Evolutionary conservation across 1,139 yeast species (phyloP), one percentile per base, ranked within the genome.

Genomic region (Arxiozyma slooffiae): DNA sequence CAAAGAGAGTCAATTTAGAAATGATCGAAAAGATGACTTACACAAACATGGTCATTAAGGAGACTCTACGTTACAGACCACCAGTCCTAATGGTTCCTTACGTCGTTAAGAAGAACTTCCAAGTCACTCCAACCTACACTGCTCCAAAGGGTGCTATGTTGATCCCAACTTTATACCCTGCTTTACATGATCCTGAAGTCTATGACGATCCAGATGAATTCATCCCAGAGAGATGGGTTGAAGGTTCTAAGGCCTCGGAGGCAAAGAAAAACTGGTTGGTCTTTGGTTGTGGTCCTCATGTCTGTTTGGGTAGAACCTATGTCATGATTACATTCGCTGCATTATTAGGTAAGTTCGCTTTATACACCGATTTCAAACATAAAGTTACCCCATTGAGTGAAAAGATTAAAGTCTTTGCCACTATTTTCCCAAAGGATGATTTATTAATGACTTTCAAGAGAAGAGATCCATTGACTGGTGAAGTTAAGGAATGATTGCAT

Each of bases 21-120:
- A 71, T 92, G 67, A 84, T 90, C 58, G 92, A 85, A 57, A 64
- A 82, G 61, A 92, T 92, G 98, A 75, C 72, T 37, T 92, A 87
- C 73, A 90, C 98, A 30, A 76, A 78, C 62, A 81, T 82, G 81
- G 96, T 87, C 55, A 96, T 92, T 55, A 86, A 81, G 72, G 98
- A 92, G 74, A 74, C 92, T 52, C 78, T 92, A 60, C 85, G 98
- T 69, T 85, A 85, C 74, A 84, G 97, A 70, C 98, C 98, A 38
- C 98, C 98, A 7, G 98, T 92, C 57, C 68, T 89, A 53, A 92
- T 92, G 98, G 97, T 92, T 55, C 98, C 98, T 48, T 92, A 92
- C 67, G 87, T 87, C 56, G 96, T 80, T 52, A 92, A 92, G 76
- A 75, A 88, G 68, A 72, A 76, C 17, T 92, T 85, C 76, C 95